Conservation (phyloP, 305 asterid genomes). For the Vinca major region DNA sequence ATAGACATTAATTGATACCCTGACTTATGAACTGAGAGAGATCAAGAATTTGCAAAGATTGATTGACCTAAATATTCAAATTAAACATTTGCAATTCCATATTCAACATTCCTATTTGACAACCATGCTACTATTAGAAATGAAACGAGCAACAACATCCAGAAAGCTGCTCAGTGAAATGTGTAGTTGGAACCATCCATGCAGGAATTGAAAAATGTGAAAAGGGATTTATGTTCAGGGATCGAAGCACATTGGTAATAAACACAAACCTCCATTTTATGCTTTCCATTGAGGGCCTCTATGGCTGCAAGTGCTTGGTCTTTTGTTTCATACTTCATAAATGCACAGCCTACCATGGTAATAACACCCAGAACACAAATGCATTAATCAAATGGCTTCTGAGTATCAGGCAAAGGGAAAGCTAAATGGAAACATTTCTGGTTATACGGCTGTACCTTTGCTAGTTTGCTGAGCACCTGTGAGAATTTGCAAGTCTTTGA, state of each 20-base stretch:
- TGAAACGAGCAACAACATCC: neutral
- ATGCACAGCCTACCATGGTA: slow-evolving; percentile 64
- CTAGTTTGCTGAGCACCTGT: slow-evolving; percentile 80
- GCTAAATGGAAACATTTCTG: neutral
- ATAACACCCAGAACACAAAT: neutral
- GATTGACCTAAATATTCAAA: neutral
- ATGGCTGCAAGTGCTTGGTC: slow-evolving; percentile 80
- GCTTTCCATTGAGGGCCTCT: slow-evolving; percentile 55
- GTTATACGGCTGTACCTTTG: slow-evolving; percentile 31
- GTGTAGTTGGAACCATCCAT: neutral
- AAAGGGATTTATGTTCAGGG: neutral
- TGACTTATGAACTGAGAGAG: neutral
- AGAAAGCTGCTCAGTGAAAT: neutral
- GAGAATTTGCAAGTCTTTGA: slow-evolving; percentile 74
- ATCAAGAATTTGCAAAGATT: neutral
- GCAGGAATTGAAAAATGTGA: neutral
- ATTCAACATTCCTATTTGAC: neutral
- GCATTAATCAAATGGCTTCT: neutral
- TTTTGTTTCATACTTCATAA: slow-evolving; percentile 71
- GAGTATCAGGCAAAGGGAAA: neutral
- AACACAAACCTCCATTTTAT: slow-evolving; percentile 26
- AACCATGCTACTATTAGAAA: neutral
- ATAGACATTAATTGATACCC: neutral
- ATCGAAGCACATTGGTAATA: neutral
- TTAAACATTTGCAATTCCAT: neutral